Percentiles rank a stretch among this genome's conserved stretches.
These are phyloP conservation scores for Ophiocordyceps camponoti-saundersi DNA, from an alignment of 2,329 filamentous ascomycete genomes.

Conservation along the genomic window DNA sequence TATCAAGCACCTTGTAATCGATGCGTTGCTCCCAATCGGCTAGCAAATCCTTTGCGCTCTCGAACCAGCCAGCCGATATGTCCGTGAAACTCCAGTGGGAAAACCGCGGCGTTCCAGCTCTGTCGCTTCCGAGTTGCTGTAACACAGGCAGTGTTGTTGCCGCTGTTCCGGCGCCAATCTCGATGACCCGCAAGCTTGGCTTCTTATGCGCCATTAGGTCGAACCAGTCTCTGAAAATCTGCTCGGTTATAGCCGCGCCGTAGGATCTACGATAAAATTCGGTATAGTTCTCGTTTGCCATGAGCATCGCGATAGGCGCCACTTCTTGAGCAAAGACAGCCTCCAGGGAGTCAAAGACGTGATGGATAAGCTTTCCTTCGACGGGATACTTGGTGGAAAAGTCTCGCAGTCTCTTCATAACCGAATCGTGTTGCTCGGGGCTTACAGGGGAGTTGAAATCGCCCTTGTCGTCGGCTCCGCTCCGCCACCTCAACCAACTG, in stretches of 20 bases:
- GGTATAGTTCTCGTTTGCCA: neutral
- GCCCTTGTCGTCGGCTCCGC: neutral
- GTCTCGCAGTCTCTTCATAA: neutral
- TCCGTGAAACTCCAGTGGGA: neutral
- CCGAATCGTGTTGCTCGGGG: neutral
- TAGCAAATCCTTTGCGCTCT: neutral
- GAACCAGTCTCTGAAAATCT: neutral
- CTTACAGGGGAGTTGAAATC: neutral
- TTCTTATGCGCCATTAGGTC: constrained; percentile 1
- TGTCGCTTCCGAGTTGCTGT: neutral
- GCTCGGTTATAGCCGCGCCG: neutral
- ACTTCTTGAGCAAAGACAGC: neutral
- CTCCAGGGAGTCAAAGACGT: neutral
- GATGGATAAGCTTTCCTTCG: neutral
- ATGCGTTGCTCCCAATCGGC: neutral
- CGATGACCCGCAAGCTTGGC: neutral
- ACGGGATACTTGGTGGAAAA: neutral
- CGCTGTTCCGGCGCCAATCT: neutral
- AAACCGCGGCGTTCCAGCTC: neutral
- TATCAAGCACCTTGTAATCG: constrained; percentile 1
- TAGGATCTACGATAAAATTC: neutral
- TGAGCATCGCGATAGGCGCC: neutral
- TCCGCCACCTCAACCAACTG: neutral
- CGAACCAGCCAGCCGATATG: constrained; percentile 1
- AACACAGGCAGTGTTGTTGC: neutral